Base-by-base conservation (phyloP, 2,329 filamentous ascomycete species). In the Zelopaecilomyces penicillatus region DNA sequence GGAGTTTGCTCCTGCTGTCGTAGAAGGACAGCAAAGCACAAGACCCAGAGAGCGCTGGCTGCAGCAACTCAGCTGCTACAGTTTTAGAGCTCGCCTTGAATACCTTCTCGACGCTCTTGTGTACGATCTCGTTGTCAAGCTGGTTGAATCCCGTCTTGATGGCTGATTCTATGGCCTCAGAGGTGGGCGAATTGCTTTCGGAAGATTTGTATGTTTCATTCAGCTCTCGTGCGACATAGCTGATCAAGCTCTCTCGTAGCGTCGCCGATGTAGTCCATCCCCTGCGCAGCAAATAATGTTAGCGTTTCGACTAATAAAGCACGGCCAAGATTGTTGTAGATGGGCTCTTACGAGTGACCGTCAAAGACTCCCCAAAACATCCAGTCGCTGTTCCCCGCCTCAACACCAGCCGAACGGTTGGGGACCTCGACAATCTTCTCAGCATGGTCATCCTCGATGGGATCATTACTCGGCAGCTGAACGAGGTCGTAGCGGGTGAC, bases 351-450 rank as follows among this genome's bases (percentile, higher is more conserved):
- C 87, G 87, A 87, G 66, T 98, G 93, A 1, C 93, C 93, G 61
- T 98, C 93, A 65, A 97, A 98, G 12, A 98, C 90, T 46, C 90
- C 93, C 93, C 94, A 98, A 65, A 98, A 98, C 89, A 97, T 97
- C 93, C 93, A 98, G 65, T 98, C 94, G 50, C 78, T 87, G 47
- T 74, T 80, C 12, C 75, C 73, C 33, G 27, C 40, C 37, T 49
- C 34, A 9, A 74, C 63, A 27, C 57, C 59, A 31, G 51, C 57
- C 66, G 60, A 76, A 67, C 56, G 76, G 43, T 76, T 75, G 4
- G 87, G 85, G 6, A 96, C 80, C 65, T 97, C 87, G 39, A 98
- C 88, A 57, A 97, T 96, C 75, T 95, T 95, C 69, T 98, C 93
- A 42, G 90, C 87, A 61, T 98, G 93, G 60, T 98, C 94, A 59